Conservation (phyloP, 176 grass and related monocot genomes). For the Panicum miliaceum region DNA sequence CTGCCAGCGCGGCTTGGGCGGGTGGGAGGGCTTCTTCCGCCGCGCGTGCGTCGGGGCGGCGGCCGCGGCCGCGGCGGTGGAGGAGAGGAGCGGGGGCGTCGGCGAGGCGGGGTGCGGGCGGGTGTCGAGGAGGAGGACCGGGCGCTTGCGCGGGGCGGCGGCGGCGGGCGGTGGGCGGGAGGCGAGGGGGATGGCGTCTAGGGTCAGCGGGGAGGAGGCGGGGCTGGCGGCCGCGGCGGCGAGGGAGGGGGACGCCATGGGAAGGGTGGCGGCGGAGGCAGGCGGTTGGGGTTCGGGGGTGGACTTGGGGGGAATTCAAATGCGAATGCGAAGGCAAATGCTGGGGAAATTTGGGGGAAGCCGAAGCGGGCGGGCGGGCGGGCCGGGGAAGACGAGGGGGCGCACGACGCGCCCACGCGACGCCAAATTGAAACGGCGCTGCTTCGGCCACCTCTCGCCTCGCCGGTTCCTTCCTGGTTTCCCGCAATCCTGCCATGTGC, state of each 20-base stretch:
- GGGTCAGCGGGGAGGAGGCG: conserved; percentile 36
- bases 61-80: background rate
- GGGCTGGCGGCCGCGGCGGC: conserved; percentile 31
- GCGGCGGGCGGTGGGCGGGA: conserved; percentile 18
- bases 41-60: background rate
- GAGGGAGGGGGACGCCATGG: conserved; percentile 40
- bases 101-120: conserved; percentile 34
- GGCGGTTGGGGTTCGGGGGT: background rate
- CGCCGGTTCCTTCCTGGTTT: background rate
- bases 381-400: background rate
- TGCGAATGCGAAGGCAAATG: conserved; percentile 14
- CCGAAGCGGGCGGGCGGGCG: background rate
- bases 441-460: background rate
- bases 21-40: conserved; percentile 37
- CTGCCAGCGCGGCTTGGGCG: conserved; percentile 46
- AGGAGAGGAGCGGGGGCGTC: conserved; percentile 6
- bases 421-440: conserved; percentile 6
- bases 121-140: conserved; percentile 50
- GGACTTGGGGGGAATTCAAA: background rate
- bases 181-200: conserved; percentile 41
- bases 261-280: background rate
- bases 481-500: background rate
- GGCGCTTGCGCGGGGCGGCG: conserved; percentile 49
- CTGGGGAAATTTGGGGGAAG: conserved; percentile 4
- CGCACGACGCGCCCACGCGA: background rate